Base-by-base conservation (phyloP, 2,329 filamentous ascomycete species). In the Septoria linicola region DNA sequence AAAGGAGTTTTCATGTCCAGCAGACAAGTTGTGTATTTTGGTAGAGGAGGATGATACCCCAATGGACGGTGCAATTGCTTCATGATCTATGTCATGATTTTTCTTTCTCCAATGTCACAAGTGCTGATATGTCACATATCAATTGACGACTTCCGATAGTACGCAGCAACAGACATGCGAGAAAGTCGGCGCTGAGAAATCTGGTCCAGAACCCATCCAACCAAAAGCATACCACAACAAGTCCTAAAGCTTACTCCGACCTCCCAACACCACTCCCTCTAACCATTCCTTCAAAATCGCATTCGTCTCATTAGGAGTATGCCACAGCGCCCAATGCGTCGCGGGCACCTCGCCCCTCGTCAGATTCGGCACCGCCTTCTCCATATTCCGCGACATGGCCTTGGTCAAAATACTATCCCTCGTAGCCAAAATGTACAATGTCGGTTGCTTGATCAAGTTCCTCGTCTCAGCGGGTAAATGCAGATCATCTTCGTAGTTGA, bases 301-400 rank as follows among this genome's bases (percentile, higher is more conserved):
- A 69, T 96, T 96, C 2, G 89, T 81, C 61, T 85, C 81, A 17
- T 77, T 80, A 0, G 85, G 78, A 57, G 80, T 81, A 74, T 96
- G 82, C 75, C 82, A 84, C 66, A 95, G 72, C 39, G 85, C 88
- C 92, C 92, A 97, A 71, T 97, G 93, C 14, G 78, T 75, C 0
- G 85, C 79, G 30, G 84, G 70, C 48, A 96, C 84, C 66, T 87
- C 81, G 7, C 73, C 77, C 54, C 78, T 76, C 6, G 80, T 86
- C 63, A 95, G 70, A 40, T 82, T 77, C 2, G 80, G 79, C 53
- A 92, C 82, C 56, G 75, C 73, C 58, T 76, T 74, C 16, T 83
- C 83, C 89, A 96, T 96, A 0, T 80, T 80, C 19, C 70, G 72
- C 1, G 85, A 80, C 80, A 96, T 81, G 32, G 77, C 73, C 0